These are phyloP conservation scores for Linum tenue DNA, from an alignment of 345 rosid genomes.

Conservation along the genomic window DNA sequence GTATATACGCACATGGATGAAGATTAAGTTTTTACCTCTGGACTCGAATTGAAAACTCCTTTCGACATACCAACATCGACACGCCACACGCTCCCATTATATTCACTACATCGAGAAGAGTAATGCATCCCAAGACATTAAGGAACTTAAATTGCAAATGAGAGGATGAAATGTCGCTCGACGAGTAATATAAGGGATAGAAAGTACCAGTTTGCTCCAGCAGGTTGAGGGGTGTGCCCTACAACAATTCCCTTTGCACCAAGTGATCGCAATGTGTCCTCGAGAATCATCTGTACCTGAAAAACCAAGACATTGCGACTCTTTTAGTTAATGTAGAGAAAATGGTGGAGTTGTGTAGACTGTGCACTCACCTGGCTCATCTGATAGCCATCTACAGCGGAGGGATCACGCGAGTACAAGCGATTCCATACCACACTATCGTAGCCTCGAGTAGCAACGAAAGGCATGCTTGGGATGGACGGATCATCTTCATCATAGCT, in stretches of 20 bases:
- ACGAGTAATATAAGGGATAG: not conserved
- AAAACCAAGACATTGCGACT: not conserved
- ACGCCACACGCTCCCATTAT: constrained; percentile 76
- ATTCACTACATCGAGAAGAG: constrained; percentile 42
- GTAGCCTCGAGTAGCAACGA: constrained; percentile 67
- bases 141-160: not conserved
- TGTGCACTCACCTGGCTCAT: constrained; percentile 54
- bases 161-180: not conserved
- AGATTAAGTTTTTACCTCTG: constrained; percentile 49
- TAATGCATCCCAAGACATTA: not conserved
- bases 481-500: constrained; percentile 23
- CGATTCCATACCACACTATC: constrained; percentile 94
- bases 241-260: constrained; percentile 92
- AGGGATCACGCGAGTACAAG: constrained; percentile 62
- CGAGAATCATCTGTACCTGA: constrained; percentile 54
- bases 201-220: constrained; percentile 73
- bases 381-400: constrained; percentile 50
- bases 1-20: not conserved
- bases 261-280: constrained; percentile 52
- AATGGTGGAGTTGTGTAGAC: not conserved
- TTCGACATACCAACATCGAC: constrained; percentile 96
- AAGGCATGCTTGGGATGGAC: constrained; percentile 41
- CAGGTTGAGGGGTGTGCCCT: constrained; percentile 86
- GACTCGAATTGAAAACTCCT: constrained; percentile 82
- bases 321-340: not conserved